Conservation (phyloP, 1,284 basidiomycete species). For the Sporisorium graminicola region DNA sequence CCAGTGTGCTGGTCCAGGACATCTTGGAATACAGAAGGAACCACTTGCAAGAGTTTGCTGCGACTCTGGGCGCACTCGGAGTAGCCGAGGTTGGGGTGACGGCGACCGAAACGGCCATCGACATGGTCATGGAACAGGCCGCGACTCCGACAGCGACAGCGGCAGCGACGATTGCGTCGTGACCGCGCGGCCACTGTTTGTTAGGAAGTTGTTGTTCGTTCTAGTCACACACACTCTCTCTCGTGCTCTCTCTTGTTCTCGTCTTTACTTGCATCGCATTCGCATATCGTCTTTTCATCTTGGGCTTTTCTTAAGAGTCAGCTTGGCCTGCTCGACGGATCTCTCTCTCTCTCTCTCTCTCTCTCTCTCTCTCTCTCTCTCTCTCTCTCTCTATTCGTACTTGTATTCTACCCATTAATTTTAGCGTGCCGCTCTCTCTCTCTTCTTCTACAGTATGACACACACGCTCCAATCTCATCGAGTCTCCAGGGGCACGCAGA, state of each 20-base stretch:
- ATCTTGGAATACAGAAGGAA: constrained; percentile 44
- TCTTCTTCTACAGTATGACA: too few species aligned
- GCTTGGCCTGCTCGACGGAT: constrained; percentile 21
- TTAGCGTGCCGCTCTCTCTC: too few species aligned
- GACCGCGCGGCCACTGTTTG: constrained; percentile 3
- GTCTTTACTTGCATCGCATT: constrained; percentile 26
- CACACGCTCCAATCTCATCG: too few species aligned
- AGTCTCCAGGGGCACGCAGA: too few species aligned
- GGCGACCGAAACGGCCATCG: constrained; percentile 31
- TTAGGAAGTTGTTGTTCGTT: too few species aligned
- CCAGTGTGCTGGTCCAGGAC: constrained; percentile 41
- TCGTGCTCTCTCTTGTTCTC: neutral
- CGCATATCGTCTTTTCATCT: neutral
- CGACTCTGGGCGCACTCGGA: constrained; percentile 24
- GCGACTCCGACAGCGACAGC: constrained; percentile 18
- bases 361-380: constrained; percentile 10
- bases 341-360: neutral
- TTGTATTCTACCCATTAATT: too few species aligned
- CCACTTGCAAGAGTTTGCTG: constrained; percentile 36
- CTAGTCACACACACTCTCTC: neutral
- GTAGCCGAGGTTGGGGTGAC: constrained; percentile 23
- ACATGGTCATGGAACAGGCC: constrained; percentile 38
- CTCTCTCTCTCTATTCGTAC: constrained; percentile 9
- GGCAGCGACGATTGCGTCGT: constrained; percentile 14
- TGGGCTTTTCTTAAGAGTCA: constrained; percentile 10